These are phyloP conservation scores for Botrytis squamosa DNA, from an alignment of 2,329 filamentous ascomycete species.

Conservation along the genomic window DNA sequence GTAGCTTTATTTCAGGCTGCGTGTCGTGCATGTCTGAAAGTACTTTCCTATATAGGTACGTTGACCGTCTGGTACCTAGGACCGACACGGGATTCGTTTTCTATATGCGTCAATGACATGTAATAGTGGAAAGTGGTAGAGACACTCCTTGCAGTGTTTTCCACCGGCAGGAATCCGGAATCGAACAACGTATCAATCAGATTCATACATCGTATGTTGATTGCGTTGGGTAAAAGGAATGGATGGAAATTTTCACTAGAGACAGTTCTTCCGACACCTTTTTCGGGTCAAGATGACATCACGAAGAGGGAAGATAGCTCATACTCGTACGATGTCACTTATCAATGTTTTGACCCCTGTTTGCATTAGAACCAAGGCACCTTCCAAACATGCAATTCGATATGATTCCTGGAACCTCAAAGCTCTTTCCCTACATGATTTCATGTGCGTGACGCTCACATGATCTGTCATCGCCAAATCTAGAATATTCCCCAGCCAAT, in stretches of 20 bases:
- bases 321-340: background rate
- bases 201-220: background rate
- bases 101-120: background rate
- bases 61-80: no score
- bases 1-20: background rate
- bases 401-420: background rate
- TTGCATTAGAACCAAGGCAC: background rate
- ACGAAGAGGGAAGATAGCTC: background rate
- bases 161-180: background rate
- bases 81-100: background rate
- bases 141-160: no score
- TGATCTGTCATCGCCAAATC: background rate
- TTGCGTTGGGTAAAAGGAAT: background rate
- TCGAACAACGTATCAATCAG: background rate
- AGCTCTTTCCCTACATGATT: background rate
- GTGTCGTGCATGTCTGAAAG: background rate
- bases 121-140: no score
- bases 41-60: background rate
- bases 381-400: background rate
- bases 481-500: background rate
- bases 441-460: background rate
- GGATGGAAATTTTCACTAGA: background rate
- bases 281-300: background rate
- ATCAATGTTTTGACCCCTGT: background rate
- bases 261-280: background rate